phyloP scores from a whole-genome alignment of 306 rosid species.

The Prunus mira region DNA sequence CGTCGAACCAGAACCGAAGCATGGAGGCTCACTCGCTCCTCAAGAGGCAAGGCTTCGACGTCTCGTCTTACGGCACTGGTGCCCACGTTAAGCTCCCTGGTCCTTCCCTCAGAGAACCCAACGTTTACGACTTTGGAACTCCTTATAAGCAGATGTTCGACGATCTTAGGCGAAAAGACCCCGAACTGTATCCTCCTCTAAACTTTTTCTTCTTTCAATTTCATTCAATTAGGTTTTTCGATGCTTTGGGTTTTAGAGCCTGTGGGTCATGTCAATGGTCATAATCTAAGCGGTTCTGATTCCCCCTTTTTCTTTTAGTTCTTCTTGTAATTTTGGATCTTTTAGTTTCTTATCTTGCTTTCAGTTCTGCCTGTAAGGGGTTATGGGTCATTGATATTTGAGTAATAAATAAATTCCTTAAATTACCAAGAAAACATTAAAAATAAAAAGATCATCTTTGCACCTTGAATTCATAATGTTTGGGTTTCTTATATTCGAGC shows the following conservation, averaged over 20 bases:
- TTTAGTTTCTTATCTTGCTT: neutral
- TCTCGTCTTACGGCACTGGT: conserved; percentile 83
- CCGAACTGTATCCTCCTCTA: conserved; percentile 70
- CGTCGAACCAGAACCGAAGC: conserved; percentile 94
- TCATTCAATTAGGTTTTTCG: neutral
- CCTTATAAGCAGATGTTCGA: conserved; percentile 90
- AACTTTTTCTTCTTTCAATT: neutral
- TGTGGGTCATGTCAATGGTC: no score
- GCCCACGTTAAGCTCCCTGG: conserved; percentile 97
- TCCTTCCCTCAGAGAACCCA: conserved; percentile 93
- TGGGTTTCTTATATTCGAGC: neutral
- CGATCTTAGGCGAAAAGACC: conserved; percentile 84
- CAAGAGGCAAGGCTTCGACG: conserved; percentile 82
- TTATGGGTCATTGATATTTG: neutral
- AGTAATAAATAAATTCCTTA: neutral
- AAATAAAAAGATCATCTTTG: neutral
- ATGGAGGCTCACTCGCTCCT: conserved; percentile 93
- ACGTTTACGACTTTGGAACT: conserved; percentile 90
- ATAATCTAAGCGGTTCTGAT: no score
- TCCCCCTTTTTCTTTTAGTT: no score
- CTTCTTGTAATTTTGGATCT: neutral
- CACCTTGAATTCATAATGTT: neutral
- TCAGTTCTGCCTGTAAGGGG: neutral
- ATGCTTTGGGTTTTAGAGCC: neutral
- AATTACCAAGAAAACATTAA: neutral